Conservation (phyloP, 352 stramenopile genomes). For the Plasmopara muralis region DNA sequence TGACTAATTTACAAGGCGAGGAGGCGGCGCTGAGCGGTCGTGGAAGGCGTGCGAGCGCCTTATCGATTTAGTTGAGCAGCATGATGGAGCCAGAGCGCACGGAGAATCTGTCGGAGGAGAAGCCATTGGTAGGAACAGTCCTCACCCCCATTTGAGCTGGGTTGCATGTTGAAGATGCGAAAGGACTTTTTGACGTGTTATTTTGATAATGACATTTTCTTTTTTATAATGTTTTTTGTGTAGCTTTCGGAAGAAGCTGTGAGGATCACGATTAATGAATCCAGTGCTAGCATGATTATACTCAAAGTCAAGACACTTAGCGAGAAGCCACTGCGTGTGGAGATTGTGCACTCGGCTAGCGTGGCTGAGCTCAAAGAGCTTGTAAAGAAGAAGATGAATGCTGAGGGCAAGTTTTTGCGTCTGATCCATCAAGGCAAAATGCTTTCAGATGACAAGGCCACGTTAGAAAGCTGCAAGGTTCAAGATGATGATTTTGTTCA, state of each 20-base stretch:
- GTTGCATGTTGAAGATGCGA: not conserved
- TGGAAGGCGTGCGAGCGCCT: conserved; percentile 11
- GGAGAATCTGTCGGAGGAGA: conserved; percentile 52
- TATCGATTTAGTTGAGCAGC: conserved; percentile 5
- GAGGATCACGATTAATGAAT: conserved; percentile 48
- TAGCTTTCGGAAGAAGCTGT: conserved; percentile 44
- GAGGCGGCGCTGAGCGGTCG: conserved; percentile 20
- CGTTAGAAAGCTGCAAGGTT: conserved; percentile 64
- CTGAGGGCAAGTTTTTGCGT: conserved; percentile 78
- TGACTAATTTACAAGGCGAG: conserved; percentile 3
- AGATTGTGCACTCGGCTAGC: conserved; percentile 51
- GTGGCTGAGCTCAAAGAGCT: conserved; percentile 70
- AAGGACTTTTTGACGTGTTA: not conserved
- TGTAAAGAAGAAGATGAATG: conserved; percentile 67
- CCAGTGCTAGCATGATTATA: conserved; percentile 41
- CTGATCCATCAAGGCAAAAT: conserved; percentile 87
- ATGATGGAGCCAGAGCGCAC: conserved; percentile 67
- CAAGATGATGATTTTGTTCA: conserved; percentile 83
- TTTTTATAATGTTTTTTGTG: conserved; percentile 1
- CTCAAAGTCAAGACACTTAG: conserved; percentile 84
- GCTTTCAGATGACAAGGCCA: conserved; percentile 77
- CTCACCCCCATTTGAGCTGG: not conserved
- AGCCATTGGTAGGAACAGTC: conserved; percentile 37
- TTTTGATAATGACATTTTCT: conserved; percentile 1
- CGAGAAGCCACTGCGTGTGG: conserved; percentile 75